Evolutionary conservation across 805 yeast species (phyloP).

Genomic region (Ogataea neopini): DNA sequence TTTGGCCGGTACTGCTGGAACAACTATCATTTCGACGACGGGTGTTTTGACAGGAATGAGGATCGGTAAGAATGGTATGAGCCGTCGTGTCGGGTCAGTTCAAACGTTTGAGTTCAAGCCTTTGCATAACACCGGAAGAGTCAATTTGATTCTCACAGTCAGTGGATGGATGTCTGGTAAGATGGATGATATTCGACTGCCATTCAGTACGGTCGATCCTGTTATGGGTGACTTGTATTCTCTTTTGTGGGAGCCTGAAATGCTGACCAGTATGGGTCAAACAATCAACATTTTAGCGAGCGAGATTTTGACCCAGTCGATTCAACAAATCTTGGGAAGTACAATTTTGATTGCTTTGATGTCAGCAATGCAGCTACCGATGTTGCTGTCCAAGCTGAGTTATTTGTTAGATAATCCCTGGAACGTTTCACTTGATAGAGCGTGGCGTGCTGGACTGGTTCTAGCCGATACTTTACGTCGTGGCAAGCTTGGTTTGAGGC

Average conservation of each 20-base stretch:
- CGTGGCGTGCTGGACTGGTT: constrained; percentile 93
- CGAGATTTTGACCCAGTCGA: constrained; percentile 88
- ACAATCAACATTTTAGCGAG: constrained; percentile 91
- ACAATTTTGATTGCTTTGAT: constrained; percentile 86
- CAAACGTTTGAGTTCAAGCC: constrained; percentile 94
- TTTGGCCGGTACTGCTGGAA: constrained; percentile 95
- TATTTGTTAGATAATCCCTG: constrained; percentile 94
- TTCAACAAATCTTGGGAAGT: constrained; percentile 93
- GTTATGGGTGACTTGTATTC: constrained; percentile 96
- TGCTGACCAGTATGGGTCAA: constrained; percentile 94
- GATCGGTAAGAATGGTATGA: constrained; percentile 85
- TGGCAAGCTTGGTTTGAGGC: constrained; percentile 88
- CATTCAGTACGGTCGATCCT: constrained; percentile 95
- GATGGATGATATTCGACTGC: constrained; percentile 92
- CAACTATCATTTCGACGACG: constrained; percentile 88
- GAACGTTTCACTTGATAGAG: constrained; percentile 95
- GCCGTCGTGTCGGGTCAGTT: constrained; percentile 85
- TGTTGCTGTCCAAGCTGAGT: constrained; percentile 85
- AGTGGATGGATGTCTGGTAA: constrained; percentile 98
- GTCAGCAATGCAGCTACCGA: constrained; percentile 91
- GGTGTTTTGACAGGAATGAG: constrained; percentile 90
- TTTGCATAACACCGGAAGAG: constrained; percentile 83
- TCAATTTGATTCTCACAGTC: constrained; percentile 83
- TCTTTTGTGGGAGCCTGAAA: constrained; percentile 96
- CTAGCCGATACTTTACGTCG: constrained; percentile 88